Evolutionary conservation across 2,329 filamentous ascomycete genomes (phyloP), one percentile per base, ranked within the genome.

Genomic region (Xylariomycetidae sp.): DNA sequence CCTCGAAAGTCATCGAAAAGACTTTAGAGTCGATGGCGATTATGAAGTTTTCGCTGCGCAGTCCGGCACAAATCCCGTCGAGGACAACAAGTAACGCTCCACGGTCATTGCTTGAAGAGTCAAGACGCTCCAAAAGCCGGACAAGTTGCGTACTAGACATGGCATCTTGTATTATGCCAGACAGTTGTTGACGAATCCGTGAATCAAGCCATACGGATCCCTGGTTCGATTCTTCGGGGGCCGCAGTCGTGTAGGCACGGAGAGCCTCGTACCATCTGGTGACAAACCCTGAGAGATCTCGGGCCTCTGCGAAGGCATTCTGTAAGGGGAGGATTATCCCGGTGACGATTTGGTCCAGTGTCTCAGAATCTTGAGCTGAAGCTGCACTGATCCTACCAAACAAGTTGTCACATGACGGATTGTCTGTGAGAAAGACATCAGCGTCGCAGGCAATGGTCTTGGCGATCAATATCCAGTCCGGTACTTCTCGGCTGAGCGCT

Each of bases 391-490:
- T 50, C 24, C 42, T 47, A 14, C 44, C 42, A 19, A 67, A 47
- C 10, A 65, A 37, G 2, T 44, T 37, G 8, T 50, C 39, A 5
- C 59, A 37, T 9, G 59, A 32, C 25, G 56, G 43, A 16, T 56
- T 46, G 17, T 58, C 48, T 30, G 59, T 52, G 2, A 67, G 52
- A 39, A 72, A 69, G 5, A 67, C 57, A 39, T 63, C 64, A 3
- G 64, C 45, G 41, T 72, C 66, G 31, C 68, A 60, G 15, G 55
- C 47, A 13, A 71, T 50, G n/a, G 68, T 48, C 19, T 60, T 57
- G 10, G 60, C 56, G 14, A 71, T 34, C 14, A 72, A 40, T 2
- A 42, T 35, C 61, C 64, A 68, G 31, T 67, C 54, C 2, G 52
- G 51, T 23, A 39, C 37, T 6, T 40, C 40, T 29, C 50, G 38